phyloP scores from a whole-genome alignment of 768 basidiomycete species.

The Mrakia hoshinonis region DNA sequence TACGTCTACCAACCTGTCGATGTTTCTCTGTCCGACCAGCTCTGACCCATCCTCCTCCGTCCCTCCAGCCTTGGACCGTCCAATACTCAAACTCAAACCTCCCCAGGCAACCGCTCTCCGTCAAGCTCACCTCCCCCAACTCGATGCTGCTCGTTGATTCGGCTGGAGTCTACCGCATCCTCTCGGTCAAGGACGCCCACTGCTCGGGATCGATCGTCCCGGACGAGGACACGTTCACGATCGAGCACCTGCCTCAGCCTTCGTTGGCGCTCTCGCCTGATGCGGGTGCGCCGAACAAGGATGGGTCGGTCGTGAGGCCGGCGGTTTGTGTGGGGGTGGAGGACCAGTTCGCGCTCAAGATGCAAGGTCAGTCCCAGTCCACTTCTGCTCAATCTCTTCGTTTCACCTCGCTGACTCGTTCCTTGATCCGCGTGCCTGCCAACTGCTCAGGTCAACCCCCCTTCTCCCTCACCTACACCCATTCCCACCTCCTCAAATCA shows the following conservation, averaged over 20 bases:
- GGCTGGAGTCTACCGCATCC: slow-evolving; percentile 66
- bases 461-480: slow-evolving; percentile 73
- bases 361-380: slow-evolving; percentile 52
- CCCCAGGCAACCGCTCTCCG: slow-evolving; percentile 45
- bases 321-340: slow-evolving; percentile 68
- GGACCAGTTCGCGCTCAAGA: slow-evolving; percentile 73
- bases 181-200: slow-evolving; percentile 68
- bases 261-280: slow-evolving; percentile 54
- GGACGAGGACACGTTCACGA: slow-evolving; percentile 56
- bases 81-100: slow-evolving; percentile 53
- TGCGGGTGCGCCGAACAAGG: slow-evolving; percentile 23
- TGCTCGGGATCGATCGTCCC: slow-evolving; percentile 66
- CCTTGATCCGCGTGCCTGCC: too few relatives aligned
- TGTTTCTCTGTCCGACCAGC: too few relatives aligned
- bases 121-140: slow-evolving; percentile 55
- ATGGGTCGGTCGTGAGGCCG: slow-evolving; percentile 4
- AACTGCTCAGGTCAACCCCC: slow-evolving; percentile 63
- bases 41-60: slow-evolving; percentile 4
- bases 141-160: slow-evolving; percentile 62
- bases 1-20: slow-evolving; percentile 43
- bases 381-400: background rate
- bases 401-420: background rate
- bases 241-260: slow-evolving; percentile 74
- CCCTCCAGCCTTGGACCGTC: slow-evolving; percentile 71
- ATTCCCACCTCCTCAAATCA: slow-evolving; percentile 63